A percentile compares a stretch with the other conserved stretches of the same genome.
phyloP scores from a whole-genome alignment of 179 eudicot genomes.

The Beta corolliflora region DNA sequence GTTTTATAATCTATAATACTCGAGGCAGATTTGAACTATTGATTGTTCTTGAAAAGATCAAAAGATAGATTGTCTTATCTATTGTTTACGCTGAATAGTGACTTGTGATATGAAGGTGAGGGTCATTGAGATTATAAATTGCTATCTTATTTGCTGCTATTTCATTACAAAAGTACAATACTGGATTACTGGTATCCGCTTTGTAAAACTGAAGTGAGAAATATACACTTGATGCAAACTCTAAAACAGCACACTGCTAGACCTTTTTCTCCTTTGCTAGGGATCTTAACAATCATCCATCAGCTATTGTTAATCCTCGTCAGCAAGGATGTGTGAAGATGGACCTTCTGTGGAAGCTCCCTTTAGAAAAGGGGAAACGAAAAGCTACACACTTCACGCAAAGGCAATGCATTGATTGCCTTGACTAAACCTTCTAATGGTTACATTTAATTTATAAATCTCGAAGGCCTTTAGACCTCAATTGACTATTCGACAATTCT shows the following conservation, averaged over 20 bases:
- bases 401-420: constrained; percentile 5
- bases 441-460: neutral
- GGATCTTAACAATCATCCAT: neutral
- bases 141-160: neutral
- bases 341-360: constrained; percentile 1
- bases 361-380: neutral
- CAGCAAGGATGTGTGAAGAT: neutral
- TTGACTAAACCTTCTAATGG: neutral
- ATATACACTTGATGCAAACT: constrained; percentile 9
- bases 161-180: constrained; percentile 5
- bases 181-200: neutral
- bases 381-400: neutral
- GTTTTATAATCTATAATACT: neutral
- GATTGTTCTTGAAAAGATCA: neutral
- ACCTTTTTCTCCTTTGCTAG: neutral
- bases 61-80: neutral
- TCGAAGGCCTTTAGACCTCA: constrained; percentile 9
- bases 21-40: constrained; percentile 5
- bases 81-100: neutral
- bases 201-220: constrained; percentile 10
- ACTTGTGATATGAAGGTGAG: neutral
- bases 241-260: neutral
- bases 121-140: too few relatives aligned
- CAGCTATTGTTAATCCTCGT: neutral
- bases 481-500: constrained; percentile 58